A percentile compares a stretch with the other conserved stretches of the same genome.
phyloP scores from a whole-genome alignment of 2,329 filamentous ascomycete genomes.

The Monilinia fructicola region DNA sequence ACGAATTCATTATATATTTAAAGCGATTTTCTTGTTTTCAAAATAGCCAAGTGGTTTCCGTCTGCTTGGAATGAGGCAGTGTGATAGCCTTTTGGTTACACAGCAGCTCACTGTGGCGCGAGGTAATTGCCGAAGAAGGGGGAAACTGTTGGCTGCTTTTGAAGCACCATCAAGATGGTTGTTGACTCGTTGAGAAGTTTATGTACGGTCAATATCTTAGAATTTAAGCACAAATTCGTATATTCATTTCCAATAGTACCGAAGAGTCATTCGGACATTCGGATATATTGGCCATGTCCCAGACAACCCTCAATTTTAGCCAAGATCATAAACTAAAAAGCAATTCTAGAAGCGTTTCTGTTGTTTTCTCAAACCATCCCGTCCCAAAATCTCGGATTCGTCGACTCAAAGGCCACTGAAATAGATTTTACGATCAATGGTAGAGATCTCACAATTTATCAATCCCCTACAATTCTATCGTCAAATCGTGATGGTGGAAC shows the following conservation, averaged over 20 bases:
- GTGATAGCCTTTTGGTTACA: conserved; percentile 19
- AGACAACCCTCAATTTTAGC: not conserved
- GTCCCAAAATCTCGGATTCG: conserved; percentile 78
- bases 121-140: conserved; percentile 6
- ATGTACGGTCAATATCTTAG: not conserved
- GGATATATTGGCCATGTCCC: not conserved
- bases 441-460: conserved; percentile 72
- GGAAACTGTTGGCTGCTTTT: not conserved
- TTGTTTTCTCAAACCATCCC: conserved; percentile 77
- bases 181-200: not conserved
- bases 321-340: conserved; percentile 9
- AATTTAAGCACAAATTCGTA: not conserved
- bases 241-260: not conserved
- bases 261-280: not conserved
- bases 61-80: conserved; percentile 16
- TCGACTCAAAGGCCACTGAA: conserved; percentile 66
- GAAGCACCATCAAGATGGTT: not conserved
- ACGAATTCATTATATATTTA: not conserved
- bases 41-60: conserved; percentile 13
- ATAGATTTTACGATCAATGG: conserved; percentile 68
- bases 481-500: conserved; percentile 73
- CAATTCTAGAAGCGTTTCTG: conserved; percentile 74
- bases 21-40: not conserved
- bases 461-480: conserved; percentile 79
- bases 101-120: conserved; percentile 6